Base-by-base conservation (phyloP, 345 rosid species). In the Aethionema arabicum region DNA sequence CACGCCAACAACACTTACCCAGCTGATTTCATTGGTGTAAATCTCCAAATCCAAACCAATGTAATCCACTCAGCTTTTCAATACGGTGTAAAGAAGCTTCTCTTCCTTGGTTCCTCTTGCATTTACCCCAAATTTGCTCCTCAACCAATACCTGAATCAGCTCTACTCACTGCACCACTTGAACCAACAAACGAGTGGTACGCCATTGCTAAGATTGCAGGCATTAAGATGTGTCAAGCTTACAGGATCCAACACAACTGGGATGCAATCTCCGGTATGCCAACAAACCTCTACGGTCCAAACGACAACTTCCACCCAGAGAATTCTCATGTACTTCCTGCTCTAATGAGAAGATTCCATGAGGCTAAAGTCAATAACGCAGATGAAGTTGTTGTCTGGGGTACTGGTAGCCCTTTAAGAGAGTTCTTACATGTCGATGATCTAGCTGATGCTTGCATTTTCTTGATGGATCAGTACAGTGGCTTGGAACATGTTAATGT, bases 141-240 rank as follows among this genome's bases (percentile, higher is more conserved):
- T 7, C 99, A 93, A 60, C 97, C 99, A 0, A 93, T 93, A 36
- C 84, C 85, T 0, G 99, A 93, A 56, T 68, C 69, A 0, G 90
- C 97, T 11, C 76, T 93, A 46, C 86, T 93, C 52, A 85, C 97
- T 2, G 92, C 80, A 2, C 86, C 95, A 0, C 70, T 93, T 1
- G 99, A 93, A 70, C 96, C 99, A 2, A 93, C 99, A 0, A 93
- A 93, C 21, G 97, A 93, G 42, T 93, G 99, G 97, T 90, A 93
- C 38, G 97, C 96, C 0, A 57, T 93, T 2, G 99, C 96, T 0
- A 93, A 93, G 76, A 93, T 93, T 4, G 83, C 92, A 0, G 99
- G 99, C 5, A 93, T 93, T 47, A 93, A 90, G 65, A 93, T 84
- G 91, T 93, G 99, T 39, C 99, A 93, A 39, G 97, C 97, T 0